Conservation (phyloP, 192 early-diverging fungal species). For the Coemansia sp. region DNA sequence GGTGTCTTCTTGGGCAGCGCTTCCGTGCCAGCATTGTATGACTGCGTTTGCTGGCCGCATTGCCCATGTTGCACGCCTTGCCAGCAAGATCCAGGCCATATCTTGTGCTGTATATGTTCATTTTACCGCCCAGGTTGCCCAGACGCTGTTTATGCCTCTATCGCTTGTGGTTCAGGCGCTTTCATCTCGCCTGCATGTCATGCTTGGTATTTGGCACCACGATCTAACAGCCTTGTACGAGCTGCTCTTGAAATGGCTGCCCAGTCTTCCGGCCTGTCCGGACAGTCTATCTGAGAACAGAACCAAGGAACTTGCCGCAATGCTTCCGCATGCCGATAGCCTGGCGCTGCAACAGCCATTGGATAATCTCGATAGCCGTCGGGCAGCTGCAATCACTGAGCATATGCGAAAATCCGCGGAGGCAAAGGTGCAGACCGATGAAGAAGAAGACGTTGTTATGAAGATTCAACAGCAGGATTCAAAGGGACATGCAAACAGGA, state of each 20-base stretch:
- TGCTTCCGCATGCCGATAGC: constrained; percentile 1
- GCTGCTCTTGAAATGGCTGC: constrained; percentile 25
- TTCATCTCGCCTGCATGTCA: constrained; percentile 19
- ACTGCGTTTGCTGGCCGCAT: constrained; percentile 15
- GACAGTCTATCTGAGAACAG: constrained; percentile 12
- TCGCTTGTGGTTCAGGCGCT: constrained; percentile 29
- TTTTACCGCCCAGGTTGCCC: constrained; percentile 27
- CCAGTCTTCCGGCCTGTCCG: constrained; percentile 30
- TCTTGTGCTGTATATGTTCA: constrained; percentile 20
- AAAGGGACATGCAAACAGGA: constrained; percentile 5
- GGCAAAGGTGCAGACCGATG: background rate
- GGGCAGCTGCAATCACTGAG: background rate
- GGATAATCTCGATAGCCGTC: background rate
- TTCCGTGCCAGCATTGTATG: constrained; percentile 24
- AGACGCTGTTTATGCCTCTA: constrained; percentile 44
- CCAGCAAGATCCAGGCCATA: constrained; percentile 12
- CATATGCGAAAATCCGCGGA: background rate
- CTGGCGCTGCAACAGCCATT: background rate
- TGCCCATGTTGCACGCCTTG: constrained; percentile 15
- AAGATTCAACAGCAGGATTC: background rate
- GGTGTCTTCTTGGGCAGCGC: constrained; percentile 10
- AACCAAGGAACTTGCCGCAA: constrained; percentile 1
- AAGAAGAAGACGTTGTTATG: background rate
- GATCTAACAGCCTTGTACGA: constrained; percentile 19
- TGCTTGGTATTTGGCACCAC: constrained; percentile 26